phyloP scores from a whole-genome alignment of 2,329 filamentous ascomycete genomes.

The Coniochaeta sp. region DNA sequence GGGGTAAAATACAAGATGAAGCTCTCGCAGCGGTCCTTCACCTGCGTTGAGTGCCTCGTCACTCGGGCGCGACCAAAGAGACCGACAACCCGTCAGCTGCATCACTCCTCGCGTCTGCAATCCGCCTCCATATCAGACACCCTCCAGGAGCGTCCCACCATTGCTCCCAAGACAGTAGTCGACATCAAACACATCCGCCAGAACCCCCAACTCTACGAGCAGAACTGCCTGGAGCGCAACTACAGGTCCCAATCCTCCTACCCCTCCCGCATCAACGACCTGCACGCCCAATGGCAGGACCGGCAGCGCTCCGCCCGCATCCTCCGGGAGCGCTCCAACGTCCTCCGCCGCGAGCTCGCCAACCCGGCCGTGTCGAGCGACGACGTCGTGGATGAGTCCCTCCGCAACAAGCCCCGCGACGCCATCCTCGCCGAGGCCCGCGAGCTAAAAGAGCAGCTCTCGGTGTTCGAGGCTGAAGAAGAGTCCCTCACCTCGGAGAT shows the following conservation, averaged over 20 bases:
- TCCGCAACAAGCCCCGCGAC: slow-evolving; percentile 28
- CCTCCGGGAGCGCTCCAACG: slow-evolving; percentile 60
- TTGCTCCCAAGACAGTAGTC: slow-evolving; percentile 69
- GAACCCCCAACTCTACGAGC: slow-evolving; percentile 70
- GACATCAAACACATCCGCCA: slow-evolving; percentile 88
- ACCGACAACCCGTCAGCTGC: neutral
- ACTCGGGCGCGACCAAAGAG: neutral
- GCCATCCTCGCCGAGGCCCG: slow-evolving; percentile 57
- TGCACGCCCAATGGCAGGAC: slow-evolving; percentile 51
- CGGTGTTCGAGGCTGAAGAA: slow-evolving; percentile 54
- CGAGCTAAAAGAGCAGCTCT: slow-evolving; percentile 54
- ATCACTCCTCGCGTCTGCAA: slow-evolving; percentile 1
- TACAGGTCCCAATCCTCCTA: slow-evolving; percentile 53
- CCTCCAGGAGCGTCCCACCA: slow-evolving; percentile 44
- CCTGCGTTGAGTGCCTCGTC: slow-evolving; percentile 8
- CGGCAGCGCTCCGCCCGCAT: slow-evolving; percentile 52
- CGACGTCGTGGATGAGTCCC: slow-evolving; percentile 12
- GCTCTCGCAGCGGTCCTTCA: slow-evolving; percentile 7
- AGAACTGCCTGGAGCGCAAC: slow-evolving; percentile 81
- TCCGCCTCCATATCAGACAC: neutral
- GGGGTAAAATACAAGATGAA: slow-evolving; percentile 6
- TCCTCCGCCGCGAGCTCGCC: slow-evolving; percentile 49
- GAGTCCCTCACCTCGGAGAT: slow-evolving; percentile 56
- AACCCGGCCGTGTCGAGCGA: slow-evolving; percentile 40
- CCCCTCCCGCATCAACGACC: slow-evolving; percentile 45